Percentiles rank a stretch among this genome's conserved stretches.
Evolutionary conservation across 2,329 filamentous ascomycete genomes (phyloP).

Genomic region (Calonectria pteridis): DNA sequence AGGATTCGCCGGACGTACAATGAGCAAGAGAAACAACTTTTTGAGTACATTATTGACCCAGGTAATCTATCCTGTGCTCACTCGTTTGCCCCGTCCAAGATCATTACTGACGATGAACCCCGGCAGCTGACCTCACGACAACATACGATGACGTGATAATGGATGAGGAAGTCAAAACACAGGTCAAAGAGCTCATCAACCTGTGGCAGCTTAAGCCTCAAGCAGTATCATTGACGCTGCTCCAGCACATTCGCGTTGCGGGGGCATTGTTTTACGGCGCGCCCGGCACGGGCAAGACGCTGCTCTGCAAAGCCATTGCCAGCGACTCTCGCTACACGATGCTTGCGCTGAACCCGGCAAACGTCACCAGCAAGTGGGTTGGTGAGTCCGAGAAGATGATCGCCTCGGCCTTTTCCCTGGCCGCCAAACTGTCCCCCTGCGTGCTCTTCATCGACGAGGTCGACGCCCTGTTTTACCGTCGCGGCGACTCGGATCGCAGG

Average conservation of each 20-base stretch:
- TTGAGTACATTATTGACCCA: neutral
- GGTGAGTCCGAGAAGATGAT: neutral
- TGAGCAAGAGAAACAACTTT: neutral
- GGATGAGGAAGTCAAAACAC: neutral
- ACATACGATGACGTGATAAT: neutral
- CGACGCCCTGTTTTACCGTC: neutral
- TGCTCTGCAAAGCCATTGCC: neutral
- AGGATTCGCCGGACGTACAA: neutral
- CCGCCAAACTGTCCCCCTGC: neutral
- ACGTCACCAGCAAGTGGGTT: neutral
- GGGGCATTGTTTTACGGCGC: neutral
- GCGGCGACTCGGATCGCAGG: neutral
- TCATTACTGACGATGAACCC: neutral
- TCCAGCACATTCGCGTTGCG: neutral
- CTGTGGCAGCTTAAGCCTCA: neutral
- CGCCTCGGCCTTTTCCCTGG: neutral
- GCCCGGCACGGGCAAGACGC: neutral
- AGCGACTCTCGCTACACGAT: neutral
- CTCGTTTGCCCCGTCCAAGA: too few species aligned
- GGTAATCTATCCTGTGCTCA: neutral
- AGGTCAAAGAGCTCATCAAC: neutral
- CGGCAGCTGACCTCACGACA: neutral
- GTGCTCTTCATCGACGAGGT: slow-evolving; percentile 1
- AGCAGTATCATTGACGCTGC: neutral
- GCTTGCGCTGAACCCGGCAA: neutral